Evolutionary conservation across 768 basidiomycete species (phyloP).

Genomic region (Boletus rubescentipes): DNA sequence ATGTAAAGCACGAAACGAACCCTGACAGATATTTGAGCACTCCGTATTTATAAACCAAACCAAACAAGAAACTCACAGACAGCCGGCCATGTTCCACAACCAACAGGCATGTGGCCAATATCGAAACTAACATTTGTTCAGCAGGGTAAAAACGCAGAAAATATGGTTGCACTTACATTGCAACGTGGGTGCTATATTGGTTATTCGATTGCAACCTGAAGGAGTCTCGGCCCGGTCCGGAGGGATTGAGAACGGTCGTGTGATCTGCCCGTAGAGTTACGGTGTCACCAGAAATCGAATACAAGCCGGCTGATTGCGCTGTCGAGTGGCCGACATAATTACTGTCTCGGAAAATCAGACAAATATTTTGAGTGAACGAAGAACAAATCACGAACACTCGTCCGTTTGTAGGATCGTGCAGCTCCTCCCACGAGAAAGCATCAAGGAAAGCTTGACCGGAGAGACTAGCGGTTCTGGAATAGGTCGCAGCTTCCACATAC

Average conservation of each 20-base stretch:
- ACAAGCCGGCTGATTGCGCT: slow-evolving; percentile 54
- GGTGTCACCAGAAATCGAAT: slow-evolving; percentile 47
- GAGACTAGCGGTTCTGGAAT: slow-evolving; percentile 44
- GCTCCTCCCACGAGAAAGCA: slow-evolving; percentile 26
- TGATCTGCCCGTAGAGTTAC: slow-evolving; percentile 35
- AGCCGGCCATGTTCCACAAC: slow-evolving; percentile 41
- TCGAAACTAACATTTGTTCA: slow-evolving; percentile 29
- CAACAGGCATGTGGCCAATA: slow-evolving; percentile 38
- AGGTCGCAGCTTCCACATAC: slow-evolving; percentile 39
- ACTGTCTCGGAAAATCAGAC: slow-evolving; percentile 19
- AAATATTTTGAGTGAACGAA: background rate
- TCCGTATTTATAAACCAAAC: background rate
- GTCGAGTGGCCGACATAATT: slow-evolving; percentile 48
- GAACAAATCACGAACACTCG: slow-evolving; percentile 24
- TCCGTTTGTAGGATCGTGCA: slow-evolving; percentile 36
- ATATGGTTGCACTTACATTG: slow-evolving; percentile 21
- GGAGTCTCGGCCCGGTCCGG: slow-evolving; percentile 36
- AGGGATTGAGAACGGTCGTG: slow-evolving; percentile 29
- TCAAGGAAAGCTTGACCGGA: slow-evolving; percentile 52
- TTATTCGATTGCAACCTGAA: slow-evolving; percentile 35
- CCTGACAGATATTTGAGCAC: slow-evolving; percentile 15
- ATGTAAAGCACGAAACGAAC: slow-evolving; percentile 15
- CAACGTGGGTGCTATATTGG: slow-evolving; percentile 34
- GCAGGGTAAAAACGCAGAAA: background rate
- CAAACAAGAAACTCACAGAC: slow-evolving; percentile 26